Evolutionary conservation across 1,139 yeast species (phyloP).

Genomic region (Diutina sp.): DNA sequence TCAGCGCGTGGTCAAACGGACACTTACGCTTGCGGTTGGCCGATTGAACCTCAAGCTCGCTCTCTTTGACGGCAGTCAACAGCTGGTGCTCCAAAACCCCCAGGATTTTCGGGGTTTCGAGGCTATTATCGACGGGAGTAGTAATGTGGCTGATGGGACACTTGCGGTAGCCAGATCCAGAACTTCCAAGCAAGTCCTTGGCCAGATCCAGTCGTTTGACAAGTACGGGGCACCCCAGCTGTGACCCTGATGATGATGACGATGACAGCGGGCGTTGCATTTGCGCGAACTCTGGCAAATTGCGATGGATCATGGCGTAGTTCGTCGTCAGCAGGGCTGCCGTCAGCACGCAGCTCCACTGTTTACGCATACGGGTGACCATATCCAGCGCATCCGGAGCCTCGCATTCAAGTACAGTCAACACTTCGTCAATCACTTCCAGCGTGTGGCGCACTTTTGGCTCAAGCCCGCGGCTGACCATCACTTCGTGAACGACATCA

Average conservation of each 20-base stretch:
- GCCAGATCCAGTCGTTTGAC: conserved; percentile 2
- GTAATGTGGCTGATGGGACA: conserved; percentile 11
- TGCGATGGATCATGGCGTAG: conserved; percentile 19
- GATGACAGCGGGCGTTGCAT: background rate
- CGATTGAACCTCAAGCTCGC: background rate
- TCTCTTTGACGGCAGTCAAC: background rate
- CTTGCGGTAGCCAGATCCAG: conserved; percentile 3
- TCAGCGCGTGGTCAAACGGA: conserved; percentile 18
- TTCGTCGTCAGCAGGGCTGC: conserved; percentile 17
- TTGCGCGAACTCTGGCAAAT: conserved; percentile 1
- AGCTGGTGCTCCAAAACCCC: conserved; percentile 1
- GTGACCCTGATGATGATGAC: conserved; percentile 3
- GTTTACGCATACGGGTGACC: conserved; percentile 12
- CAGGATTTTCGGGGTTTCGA: conserved; percentile 3
- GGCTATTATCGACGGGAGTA: background rate
- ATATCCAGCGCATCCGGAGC: conserved; percentile 15
- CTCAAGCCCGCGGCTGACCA: background rate
- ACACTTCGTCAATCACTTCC: background rate
- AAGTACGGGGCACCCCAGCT: background rate
- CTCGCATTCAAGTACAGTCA: background rate
- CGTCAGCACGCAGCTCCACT: conserved; percentile 31
- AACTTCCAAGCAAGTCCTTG: background rate
- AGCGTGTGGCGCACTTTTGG: background rate
- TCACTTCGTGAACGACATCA: background rate
- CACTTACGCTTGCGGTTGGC: conserved; percentile 13